These are phyloP conservation scores for Dictyostelium firmibasis DNA, from an alignment of 78 protist species.

Conservation along the genomic window DNA sequence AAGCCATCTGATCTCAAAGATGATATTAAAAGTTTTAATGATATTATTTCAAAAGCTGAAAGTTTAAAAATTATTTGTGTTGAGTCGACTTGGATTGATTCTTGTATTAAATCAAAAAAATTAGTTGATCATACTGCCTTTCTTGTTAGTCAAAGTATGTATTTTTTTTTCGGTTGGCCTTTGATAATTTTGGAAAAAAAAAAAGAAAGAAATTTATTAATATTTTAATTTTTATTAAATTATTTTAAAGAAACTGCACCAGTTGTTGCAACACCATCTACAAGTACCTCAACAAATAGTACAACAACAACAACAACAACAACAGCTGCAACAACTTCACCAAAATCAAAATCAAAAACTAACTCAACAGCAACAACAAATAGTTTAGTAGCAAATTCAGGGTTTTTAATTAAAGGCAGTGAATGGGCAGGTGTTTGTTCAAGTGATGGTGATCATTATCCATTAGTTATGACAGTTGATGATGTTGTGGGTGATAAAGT, in stretches of 20 bases:
- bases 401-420: slow-evolving; percentile 22
- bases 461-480: slow-evolving; percentile 37
- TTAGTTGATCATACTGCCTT: slow-evolving; percentile 1
- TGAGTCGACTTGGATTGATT: neutral
- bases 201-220: too few species aligned
- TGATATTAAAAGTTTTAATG: slow-evolving; percentile 22
- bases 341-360: neutral
- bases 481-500: neutral
- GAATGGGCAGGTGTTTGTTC: slow-evolving; percentile 69
- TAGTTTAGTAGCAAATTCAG: neutral
- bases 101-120: slow-evolving; percentile 15
- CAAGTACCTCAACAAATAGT: neutral
- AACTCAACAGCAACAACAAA: neutral
- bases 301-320: neutral
- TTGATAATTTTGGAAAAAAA: too few species aligned
- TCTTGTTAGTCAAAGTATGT: slow-evolving; percentile 11
- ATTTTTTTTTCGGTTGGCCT: too few species aligned
- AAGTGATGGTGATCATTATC: slow-evolving; percentile 16
- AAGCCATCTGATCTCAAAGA: slow-evolving; percentile 23
- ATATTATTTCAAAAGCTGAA: neutral
- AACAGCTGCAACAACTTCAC: neutral
- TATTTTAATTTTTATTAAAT: too few species aligned
- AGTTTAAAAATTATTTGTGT: neutral
- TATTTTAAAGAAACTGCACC: neutral
- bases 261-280: neutral